These are phyloP conservation scores for Epichloe baconii DNA, from an alignment of 2,329 filamentous ascomycete genomes.

Conservation along the genomic window DNA sequence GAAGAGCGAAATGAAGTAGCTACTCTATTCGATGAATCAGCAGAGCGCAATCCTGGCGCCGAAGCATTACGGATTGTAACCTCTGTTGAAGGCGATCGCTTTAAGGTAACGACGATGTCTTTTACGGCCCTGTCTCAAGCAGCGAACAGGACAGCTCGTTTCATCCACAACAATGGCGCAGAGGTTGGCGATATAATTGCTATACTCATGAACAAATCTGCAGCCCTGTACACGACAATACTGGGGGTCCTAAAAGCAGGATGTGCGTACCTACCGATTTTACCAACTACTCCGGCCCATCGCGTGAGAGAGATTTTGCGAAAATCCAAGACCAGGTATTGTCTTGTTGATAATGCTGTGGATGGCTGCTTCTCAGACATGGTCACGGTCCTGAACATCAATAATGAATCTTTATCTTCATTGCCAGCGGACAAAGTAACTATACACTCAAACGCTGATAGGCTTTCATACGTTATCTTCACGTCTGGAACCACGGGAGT, in stretches of 20 bases:
- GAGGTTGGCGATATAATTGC: slow-evolving; percentile 48
- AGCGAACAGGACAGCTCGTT: slow-evolving; percentile 49
- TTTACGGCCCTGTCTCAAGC: slow-evolving; percentile 51
- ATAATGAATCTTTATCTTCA: slow-evolving; percentile 12
- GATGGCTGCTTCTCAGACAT: slow-evolving; percentile 1
- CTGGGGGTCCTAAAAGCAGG: slow-evolving; percentile 63
- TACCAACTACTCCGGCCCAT: slow-evolving; percentile 54
- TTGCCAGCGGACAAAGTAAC: slow-evolving; percentile 25
- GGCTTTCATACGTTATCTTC: slow-evolving; percentile 65
- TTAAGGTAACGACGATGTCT: slow-evolving; percentile 33
- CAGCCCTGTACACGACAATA: slow-evolving; percentile 59
- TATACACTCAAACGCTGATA: slow-evolving; percentile 26
- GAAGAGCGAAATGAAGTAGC: slow-evolving; percentile 3
- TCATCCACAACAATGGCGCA: slow-evolving; percentile 35
- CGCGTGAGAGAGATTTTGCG: slow-evolving; percentile 48
- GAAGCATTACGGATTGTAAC: slow-evolving; percentile 53
- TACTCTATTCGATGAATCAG: slow-evolving; percentile 37
- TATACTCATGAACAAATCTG: slow-evolving; percentile 66
- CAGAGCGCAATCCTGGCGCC: slow-evolving; percentile 32
- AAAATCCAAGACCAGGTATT: slow-evolving; percentile 40
- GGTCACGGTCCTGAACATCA: slow-evolving; percentile 21
- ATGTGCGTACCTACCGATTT: slow-evolving; percentile 66
- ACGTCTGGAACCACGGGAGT: slow-evolving; percentile 72
- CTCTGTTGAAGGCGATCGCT: slow-evolving; percentile 11
- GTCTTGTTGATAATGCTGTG: slow-evolving; percentile 27